Base-by-base conservation (phyloP, 1,284 basidiomycete species). In the Austropuccinia psidii region DNA sequence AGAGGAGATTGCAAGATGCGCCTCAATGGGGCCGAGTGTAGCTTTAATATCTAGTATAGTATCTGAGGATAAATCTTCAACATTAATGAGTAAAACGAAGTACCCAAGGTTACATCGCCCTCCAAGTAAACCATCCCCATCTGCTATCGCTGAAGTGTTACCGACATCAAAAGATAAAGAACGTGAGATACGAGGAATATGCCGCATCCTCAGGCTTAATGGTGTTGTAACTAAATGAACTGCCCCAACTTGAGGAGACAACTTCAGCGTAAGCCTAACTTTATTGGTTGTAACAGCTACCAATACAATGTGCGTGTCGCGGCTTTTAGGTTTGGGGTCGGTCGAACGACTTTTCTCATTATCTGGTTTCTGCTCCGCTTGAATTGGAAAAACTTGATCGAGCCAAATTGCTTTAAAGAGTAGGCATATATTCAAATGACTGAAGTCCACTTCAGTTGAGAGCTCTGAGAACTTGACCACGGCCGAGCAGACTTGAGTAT, bases 391-490 rank as follows among this genome's bases (percentile, higher is more conserved):
- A 35, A 65, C 62, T 45, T 65, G 62, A 65, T 65, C 62, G 15
- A 65, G 47, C 62, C 62, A 65, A 35, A 65, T 65, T n/a, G 62
- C 62, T 50, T 65, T 65, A 33, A 65, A 65, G 17, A 65, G 62
- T 24, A 65, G 31, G n/a, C 45, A 65, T 5, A 65, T 65, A n/a
- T 65, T 47, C 21, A 65, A 49, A 19, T 65, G 62, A 65, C 52
- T 65, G 62, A 65, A 65, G 39, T 65, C 62, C 21, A 65, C 62
- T 49, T 65, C 62, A 11, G 62, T 65, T 49, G 39, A 52, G 33
- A 65, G 45, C 33, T 65, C 43, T 15, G 62, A 65, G 35, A 65
- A 65, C 27, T 65, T 65, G n/a, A 65, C 49, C 27, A 65, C 45
- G n/a, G 52, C 62, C 24, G 62, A 65, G 29, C 62, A 65, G 11